phyloP scores from a whole-genome alignment of 108 stramenopile genomes.

The Nitzschia palea region DNA sequence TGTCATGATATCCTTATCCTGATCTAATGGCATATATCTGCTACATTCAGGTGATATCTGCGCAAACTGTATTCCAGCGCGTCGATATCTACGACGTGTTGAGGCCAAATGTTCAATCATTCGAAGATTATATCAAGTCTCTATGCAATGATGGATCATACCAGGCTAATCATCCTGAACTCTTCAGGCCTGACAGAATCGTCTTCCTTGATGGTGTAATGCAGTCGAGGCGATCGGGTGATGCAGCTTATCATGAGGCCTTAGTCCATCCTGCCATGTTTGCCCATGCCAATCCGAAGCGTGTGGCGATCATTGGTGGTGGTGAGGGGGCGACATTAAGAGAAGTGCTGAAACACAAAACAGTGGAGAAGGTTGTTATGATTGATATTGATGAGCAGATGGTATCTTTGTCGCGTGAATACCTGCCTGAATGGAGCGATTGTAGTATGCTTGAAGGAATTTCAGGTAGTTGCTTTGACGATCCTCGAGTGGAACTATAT shows the following conservation, averaged over 20 bases:
- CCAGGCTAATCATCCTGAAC: constrained; percentile 47
- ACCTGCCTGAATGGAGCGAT: constrained; percentile 75
- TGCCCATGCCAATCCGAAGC: constrained; percentile 79
- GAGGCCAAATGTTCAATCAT: constrained; percentile 23
- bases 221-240: constrained; percentile 58
- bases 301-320: constrained; percentile 90
- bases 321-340: constrained; percentile 94
- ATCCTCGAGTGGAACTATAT: constrained; percentile 51
- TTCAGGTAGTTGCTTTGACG: constrained; percentile 62
- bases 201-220: constrained; percentile 70
- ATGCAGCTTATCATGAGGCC: constrained; percentile 90
- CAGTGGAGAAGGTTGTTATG: constrained; percentile 65
- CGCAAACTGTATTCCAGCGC: constrained; percentile 50
- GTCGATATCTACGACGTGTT: constrained; percentile 73
- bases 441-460: constrained; percentile 64
- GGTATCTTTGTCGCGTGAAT: constrained; percentile 48
- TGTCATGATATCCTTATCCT: no score
- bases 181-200: constrained; percentile 55
- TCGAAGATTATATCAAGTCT: constrained; percentile 46
- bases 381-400: constrained; percentile 81
- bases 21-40: no score
- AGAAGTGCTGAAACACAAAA: constrained; percentile 88
- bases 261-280: constrained; percentile 95
- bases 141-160: constrained; percentile 44
- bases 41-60: constrained; percentile 39